A percentile compares a stretch with the other conserved stretches of the same genome.
phyloP scores from a whole-genome alignment of 192 early-diverging fungal species.

The Ambispora gerdemannii region DNA sequence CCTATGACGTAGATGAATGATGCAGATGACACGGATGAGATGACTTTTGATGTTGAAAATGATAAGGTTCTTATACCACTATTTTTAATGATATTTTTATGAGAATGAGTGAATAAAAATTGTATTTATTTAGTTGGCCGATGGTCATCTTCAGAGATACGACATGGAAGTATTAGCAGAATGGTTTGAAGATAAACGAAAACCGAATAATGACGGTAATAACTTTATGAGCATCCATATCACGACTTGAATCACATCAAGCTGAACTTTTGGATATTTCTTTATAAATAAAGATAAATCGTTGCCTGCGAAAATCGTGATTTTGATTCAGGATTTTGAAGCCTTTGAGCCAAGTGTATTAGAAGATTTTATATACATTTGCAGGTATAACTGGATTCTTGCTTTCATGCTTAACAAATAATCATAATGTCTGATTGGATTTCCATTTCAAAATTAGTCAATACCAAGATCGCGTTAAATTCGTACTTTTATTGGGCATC shows the following conservation, averaged over 20 bases:
- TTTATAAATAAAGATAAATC: background rate
- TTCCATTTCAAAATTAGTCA: slow-evolving; percentile 46
- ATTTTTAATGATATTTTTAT: slow-evolving; percentile 1
- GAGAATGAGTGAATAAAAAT: too few species aligned
- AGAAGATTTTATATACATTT: slow-evolving; percentile 71
- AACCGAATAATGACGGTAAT: background rate
- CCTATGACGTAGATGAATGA: too few species aligned
- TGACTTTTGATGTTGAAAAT: background rate
- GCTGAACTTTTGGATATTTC: too few species aligned
- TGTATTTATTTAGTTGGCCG: slow-evolving; percentile 18
- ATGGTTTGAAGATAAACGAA: slow-evolving; percentile 54
- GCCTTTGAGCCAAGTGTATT: slow-evolving; percentile 69
- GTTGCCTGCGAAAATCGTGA: slow-evolving; percentile 49
- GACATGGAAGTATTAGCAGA: slow-evolving; percentile 65
- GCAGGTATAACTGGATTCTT: slow-evolving; percentile 54
- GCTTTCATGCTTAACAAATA: too few species aligned
- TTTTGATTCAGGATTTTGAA: slow-evolving; percentile 88
- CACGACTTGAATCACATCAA: too few species aligned
- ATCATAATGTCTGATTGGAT: too few species aligned
- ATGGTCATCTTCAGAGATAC: slow-evolving; percentile 45
- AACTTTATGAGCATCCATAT: background rate
- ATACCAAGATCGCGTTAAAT: slow-evolving; percentile 67
- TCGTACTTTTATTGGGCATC: slow-evolving; percentile 80
- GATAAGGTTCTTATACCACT: too few species aligned
- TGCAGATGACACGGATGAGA: background rate